Conservation (phyloP, 2,329 filamentous ascomycete species). For the Scopulariopsis brevicaulis region DNA sequence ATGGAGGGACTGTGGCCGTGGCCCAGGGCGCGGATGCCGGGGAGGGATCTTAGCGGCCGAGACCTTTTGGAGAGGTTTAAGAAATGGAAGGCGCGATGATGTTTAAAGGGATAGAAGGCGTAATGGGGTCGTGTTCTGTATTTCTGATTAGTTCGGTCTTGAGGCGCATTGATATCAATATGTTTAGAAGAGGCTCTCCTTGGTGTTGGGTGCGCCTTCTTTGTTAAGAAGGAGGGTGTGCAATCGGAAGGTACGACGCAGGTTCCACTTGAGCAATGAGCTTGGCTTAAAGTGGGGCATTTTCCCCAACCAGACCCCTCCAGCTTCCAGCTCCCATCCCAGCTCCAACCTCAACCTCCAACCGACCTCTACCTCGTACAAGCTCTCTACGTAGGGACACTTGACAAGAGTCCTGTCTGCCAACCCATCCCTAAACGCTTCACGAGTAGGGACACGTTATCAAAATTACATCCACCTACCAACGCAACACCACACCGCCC, state of each 20-base stretch:
- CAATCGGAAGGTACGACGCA: not conserved
- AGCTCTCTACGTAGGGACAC: no score
- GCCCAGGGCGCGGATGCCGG: not conserved
- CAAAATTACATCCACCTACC: not conserved
- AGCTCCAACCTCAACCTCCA: not conserved
- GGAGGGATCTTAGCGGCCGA: not conserved
- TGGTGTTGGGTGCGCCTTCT: not conserved
- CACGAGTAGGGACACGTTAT: no score
- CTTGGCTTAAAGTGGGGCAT: not conserved
- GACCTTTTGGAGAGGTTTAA: not conserved
- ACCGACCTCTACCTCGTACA: no score
- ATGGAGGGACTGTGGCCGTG: not conserved
- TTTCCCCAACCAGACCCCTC: not conserved
- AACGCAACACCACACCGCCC: not conserved
- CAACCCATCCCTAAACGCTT: not conserved
- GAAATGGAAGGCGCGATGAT: not conserved
- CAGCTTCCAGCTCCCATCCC: not conserved
- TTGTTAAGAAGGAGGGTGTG: not conserved
- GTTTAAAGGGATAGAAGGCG: not conserved
- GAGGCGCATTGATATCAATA: not conserved
- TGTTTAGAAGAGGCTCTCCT: not conserved
- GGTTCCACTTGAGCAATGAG: not conserved
- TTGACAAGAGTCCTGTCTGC: not conserved
- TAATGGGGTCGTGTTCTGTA: not conserved
- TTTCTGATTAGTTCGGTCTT: not conserved